A percentile compares a stretch with the other conserved stretches of the same genome.
phyloP scores from a whole-genome alignment of 176 grass and related monocot genomes.

The Cymbopogon citratus region DNA sequence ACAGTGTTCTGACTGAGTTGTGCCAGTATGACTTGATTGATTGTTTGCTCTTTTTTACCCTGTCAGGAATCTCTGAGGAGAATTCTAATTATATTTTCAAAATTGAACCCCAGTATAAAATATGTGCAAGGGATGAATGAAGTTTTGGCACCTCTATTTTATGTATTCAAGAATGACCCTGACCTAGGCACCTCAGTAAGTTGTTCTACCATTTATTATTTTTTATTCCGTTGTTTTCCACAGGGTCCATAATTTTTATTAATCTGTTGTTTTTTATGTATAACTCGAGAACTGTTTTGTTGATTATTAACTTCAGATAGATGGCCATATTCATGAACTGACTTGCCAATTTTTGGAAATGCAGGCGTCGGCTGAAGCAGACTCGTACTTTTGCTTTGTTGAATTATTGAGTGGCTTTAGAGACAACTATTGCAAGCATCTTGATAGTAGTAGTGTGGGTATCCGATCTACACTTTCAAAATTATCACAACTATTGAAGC shows the following conservation, averaged over 20 bases:
- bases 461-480: constrained; percentile 63
- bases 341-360: constrained; percentile 5
- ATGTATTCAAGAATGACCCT: constrained; percentile 61
- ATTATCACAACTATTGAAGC: constrained; percentile 84
- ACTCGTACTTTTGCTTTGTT: constrained; percentile 84
- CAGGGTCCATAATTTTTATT: background rate
- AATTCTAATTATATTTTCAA: constrained; percentile 89
- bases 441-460: constrained; percentile 79
- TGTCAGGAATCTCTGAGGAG: constrained; percentile 79
- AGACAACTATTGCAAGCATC: constrained; percentile 85
- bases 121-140: constrained; percentile 99
- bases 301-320: background rate
- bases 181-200: constrained; percentile 57
- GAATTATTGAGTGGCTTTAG: constrained; percentile 68
- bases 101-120: constrained; percentile 80
- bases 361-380: constrained; percentile 68
- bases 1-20: background rate
- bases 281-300: constrained; percentile 3
- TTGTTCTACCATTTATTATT: constrained; percentile 1
- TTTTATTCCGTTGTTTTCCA: no score
- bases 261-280: background rate
- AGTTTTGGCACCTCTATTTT: constrained; percentile 87
- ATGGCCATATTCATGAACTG: background rate
- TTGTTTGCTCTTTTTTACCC: constrained; percentile 20
- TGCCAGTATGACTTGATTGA: constrained; percentile 4